Evolutionary conservation across 2,329 filamentous ascomycete species (phyloP).

Genomic region (Eutypella sp.): DNA sequence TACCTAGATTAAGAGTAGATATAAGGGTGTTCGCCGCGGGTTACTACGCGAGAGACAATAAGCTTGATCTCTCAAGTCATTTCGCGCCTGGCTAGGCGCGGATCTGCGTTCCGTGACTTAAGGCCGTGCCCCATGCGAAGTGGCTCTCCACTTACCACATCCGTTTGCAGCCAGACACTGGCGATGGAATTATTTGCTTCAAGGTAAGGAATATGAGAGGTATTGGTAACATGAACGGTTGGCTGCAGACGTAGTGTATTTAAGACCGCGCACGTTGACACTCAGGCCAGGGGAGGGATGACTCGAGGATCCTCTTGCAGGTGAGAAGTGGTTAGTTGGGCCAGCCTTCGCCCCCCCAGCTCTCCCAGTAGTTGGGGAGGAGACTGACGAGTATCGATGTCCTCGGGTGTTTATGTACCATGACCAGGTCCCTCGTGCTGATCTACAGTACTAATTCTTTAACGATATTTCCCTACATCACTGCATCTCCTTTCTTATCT

Average conservation of each 20-base stretch:
- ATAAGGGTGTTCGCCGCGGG: slow-evolving; percentile 10
- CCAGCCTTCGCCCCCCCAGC: background rate
- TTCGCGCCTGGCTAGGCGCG: slow-evolving; percentile 6
- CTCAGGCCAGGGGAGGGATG: slow-evolving; percentile 26
- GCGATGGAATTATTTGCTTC: slow-evolving; percentile 22
- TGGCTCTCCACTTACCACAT: slow-evolving; percentile 22
- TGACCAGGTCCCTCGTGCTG: background rate
- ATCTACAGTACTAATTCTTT: no score
- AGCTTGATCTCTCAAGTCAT: slow-evolving; percentile 14
- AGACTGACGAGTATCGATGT: background rate
- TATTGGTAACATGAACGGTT: slow-evolving; percentile 26
- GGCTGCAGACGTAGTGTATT: slow-evolving; percentile 32
- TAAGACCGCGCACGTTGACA: slow-evolving; percentile 26
- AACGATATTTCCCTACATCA: slow-evolving; percentile 8
- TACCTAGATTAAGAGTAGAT: no score
- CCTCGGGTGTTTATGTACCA: no score
- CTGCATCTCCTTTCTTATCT: slow-evolving; percentile 9
- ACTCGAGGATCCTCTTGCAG: slow-evolving; percentile 33
- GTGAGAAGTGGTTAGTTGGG: slow-evolving; percentile 4
- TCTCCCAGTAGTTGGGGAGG: background rate
- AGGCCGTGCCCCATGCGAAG: slow-evolving; percentile 15
- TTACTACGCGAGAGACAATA: slow-evolving; percentile 14
- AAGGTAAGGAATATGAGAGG: slow-evolving; percentile 13
- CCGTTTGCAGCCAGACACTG: slow-evolving; percentile 27
- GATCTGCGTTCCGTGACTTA: slow-evolving; percentile 9